These are phyloP conservation scores for Eucalyptus sp. DNA, from an alignment of 345 rosid genomes.

Conservation along the genomic window DNA sequence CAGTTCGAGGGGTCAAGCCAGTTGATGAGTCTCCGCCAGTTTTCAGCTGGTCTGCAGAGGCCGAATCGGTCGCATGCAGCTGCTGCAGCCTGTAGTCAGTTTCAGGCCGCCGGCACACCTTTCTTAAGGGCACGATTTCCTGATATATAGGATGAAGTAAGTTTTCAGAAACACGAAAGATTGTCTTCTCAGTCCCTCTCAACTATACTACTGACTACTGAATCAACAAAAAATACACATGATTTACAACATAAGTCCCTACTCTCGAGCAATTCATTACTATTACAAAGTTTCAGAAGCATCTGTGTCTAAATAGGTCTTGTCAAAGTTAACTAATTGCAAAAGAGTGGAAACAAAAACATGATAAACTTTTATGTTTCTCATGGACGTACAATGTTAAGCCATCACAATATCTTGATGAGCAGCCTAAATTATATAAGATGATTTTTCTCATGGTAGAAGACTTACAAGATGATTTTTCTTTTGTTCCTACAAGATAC, in stretches of 20 bases:
- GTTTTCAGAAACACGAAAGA: neutral
- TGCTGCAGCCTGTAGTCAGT: constrained; percentile 98
- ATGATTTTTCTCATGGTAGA: neutral
- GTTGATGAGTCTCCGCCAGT: neutral
- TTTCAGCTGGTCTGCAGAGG: neutral
- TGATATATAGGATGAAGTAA: constrained; percentile 8
- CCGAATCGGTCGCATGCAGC: constrained; percentile 58
- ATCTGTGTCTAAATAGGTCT: neutral
- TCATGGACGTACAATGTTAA: neutral
- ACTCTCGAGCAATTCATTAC: neutral
- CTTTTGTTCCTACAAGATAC: neutral
- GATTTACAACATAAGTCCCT: neutral
- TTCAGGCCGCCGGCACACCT: constrained; percentile 94
- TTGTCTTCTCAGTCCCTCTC: neutral
- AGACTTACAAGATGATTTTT: neutral
- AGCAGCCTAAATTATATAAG: neutral
- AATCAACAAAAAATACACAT: neutral
- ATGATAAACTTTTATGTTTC: neutral
- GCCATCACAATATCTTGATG: neutral
- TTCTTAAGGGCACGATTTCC: constrained; percentile 97
- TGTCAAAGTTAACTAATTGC: neutral
- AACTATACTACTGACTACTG: neutral
- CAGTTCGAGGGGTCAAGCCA: neutral
- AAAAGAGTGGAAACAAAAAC: neutral
- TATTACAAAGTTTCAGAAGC: neutral